A percentile compares a stretch with the other conserved stretches of the same genome.
These are phyloP conservation scores for Aspergillus ruber DNA, from an alignment of 2,329 filamentous ascomycete species.

Conservation along the genomic window DNA sequence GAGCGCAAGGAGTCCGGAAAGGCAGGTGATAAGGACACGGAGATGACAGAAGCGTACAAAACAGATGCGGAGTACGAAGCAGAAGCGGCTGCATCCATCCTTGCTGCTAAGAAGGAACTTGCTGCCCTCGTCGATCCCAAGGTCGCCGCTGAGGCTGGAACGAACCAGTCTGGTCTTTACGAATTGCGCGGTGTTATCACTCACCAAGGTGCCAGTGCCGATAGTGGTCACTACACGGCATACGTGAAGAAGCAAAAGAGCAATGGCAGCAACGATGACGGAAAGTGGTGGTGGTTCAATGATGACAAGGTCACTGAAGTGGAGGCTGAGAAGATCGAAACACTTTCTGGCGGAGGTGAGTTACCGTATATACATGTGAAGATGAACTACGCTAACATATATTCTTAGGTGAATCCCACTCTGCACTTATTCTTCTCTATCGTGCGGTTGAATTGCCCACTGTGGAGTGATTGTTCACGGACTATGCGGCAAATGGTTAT, in stretches of 20 bases:
- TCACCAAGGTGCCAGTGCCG: conserved; percentile 91
- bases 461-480: conserved; percentile 22
- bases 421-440: conserved; percentile 46
- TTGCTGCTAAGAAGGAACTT: conserved; percentile 81
- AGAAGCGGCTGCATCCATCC: conserved; percentile 68
- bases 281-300: conserved; percentile 99
- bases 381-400: conserved; percentile 11
- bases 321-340: conserved; percentile 81
- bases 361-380: conserved; percentile 4
- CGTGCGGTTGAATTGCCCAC: conserved; percentile 44
- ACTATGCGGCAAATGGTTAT: not conserved
- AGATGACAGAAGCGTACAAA: conserved; percentile 76
- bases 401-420: conserved; percentile 43
- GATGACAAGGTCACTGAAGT: conserved; percentile 96
- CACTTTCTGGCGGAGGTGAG: conserved; percentile 76
- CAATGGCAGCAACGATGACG: conserved; percentile 77
- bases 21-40: conserved; percentile 53
- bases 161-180: conserved; percentile 91
- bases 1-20: conserved; percentile 48
- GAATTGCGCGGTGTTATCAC: conserved; percentile 91
- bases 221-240: conserved; percentile 95
- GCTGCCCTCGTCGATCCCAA: conserved; percentile 68
- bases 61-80: conserved; percentile 89
- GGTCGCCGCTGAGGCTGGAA: conserved; percentile 68
- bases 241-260: conserved; percentile 88